Base-by-base conservation (phyloP, 768 basidiomycete species). In the Pisolithus tinctorius region DNA sequence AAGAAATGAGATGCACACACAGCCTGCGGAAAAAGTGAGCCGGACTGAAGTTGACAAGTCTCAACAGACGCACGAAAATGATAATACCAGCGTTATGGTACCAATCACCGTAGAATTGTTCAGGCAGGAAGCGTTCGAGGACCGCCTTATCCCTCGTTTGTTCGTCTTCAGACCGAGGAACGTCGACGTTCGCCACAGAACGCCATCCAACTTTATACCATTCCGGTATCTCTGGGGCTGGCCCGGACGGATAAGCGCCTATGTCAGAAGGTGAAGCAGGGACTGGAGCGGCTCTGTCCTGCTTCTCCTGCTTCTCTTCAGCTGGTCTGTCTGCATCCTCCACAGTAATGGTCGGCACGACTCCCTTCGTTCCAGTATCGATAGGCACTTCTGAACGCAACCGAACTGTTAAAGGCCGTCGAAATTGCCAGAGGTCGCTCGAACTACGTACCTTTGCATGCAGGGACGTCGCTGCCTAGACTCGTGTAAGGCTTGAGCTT, bases 171-270 rank as follows among this genome's bases (percentile, higher is more conserved):
- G 71, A 60, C 4, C 71, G 69, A 25, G 75, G 73, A 3, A 74
- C 67, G 65, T 91, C 87, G 47, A 90, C 74, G 25, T 81, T 78
- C 14, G 81, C 72, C 41, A 77, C 77, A 46, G 83, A 80, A 26
- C 86, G 83, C 91, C 91, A 93, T 14, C 91, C 91, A 17, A 88
- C 76, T 54, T 77, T 80, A 68, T 88, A 93, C 91, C 90, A 93
- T 57, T 87, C 82, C 9, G 91, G 91, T 50, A 93, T 81, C 25
- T 63, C 68, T 26, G 76, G 68, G n/a, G 74, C 75, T 27, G 67
- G 62, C 16, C 62, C 62, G 6, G 69, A 60, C 1, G 80, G 76
- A 45, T 84, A 68, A 17, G 72, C 76, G 27, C 88, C 92, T 26
- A 86, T 86, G 6, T 75, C 47, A 29, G 60, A 51, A 5, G 69